Base-by-base conservation (phyloP, 2,329 filamentous ascomycete species). In the Hypoxylon sp. region DNA sequence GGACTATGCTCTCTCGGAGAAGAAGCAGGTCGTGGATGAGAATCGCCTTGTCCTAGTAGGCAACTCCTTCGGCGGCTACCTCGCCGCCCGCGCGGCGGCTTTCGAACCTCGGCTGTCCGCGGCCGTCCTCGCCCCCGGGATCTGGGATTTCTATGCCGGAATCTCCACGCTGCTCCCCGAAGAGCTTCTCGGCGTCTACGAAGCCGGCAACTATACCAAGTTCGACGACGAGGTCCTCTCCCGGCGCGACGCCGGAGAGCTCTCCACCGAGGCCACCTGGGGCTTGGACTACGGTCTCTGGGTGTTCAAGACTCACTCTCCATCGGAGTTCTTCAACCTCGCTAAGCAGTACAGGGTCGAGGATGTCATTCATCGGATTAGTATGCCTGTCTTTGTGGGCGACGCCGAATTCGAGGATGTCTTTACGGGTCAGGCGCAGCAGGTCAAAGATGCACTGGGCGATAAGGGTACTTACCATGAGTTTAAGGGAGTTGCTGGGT, bases 221-320 rank as follows among this genome's bases (percentile, higher is more conserved):
- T 69, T 70, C 51, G 59, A 73, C 58, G 37, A 10, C 0, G 30
- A 51, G 34, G 44, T 70, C n/a, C 39, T 47, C 3, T 20, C 39
- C 20, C 8, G 44, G 4, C 22, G 57, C 0, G 32, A 50, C 2
- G 43, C 48, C 37, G 20, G 46, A n/a, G 53, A 37, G 3, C 37
- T 56, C n/a, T 51, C 71, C 20, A 72, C 72, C 1, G 30, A 7
- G 8, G 44, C 55, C 20, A 65, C 71, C 26, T 79, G 77, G 77
- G 70, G 62, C 52, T 55, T 78, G 19, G 68, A 74, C 24, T 75
- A 78, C 56, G 75, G 76, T 4, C 55, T 77, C 1, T 79, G 75
- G 74, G 67, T 74, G 2, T 78, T 77, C 62, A 65, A 74, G n/a
- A 71, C 69, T 6, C 55, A 68, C 17, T 75, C 70, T 49, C 70